A percentile compares a stretch with the other conserved stretches of the same genome.
Conservation (phyloP, 768 basidiomycete species). For the Gyrodon lividus region DNA sequence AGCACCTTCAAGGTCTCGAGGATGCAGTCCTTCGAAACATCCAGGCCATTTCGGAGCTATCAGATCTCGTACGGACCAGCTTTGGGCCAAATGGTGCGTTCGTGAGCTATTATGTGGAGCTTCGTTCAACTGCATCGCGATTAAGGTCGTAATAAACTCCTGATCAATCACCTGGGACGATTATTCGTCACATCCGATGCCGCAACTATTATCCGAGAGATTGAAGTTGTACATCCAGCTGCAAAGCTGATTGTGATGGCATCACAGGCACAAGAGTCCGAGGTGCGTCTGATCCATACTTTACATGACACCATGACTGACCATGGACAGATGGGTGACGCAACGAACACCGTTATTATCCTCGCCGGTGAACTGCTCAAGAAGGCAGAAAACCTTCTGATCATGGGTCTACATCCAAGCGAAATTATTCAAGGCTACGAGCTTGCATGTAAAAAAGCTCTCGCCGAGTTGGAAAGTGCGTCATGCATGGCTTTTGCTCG, state of each 20-base stretch:
- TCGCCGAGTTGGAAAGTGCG: constrained; percentile 89
- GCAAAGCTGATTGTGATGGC: constrained; percentile 99
- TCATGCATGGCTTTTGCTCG: constrained; percentile 18
- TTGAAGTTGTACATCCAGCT: constrained; percentile 98
- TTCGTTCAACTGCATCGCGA: constrained; percentile 5
- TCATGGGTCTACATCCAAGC: constrained; percentile 97
- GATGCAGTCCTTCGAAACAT: constrained; percentile 98
- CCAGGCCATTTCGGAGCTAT: constrained; percentile 91
- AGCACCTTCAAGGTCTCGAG: constrained; percentile 88
- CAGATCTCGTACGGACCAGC: constrained; percentile 92
- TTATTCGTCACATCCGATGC: constrained; percentile 99
- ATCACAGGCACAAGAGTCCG: constrained; percentile 91
- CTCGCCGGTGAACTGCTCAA: constrained; percentile 94
- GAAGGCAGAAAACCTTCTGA: constrained; percentile 85
- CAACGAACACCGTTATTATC: constrained; percentile 94
- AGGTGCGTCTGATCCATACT: constrained; percentile 50
- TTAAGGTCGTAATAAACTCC: constrained; percentile 90
- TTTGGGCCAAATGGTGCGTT: constrained; percentile 92
- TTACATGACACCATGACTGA: constrained; percentile 6
- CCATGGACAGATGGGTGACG: constrained; percentile 83
- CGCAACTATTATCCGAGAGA: constrained; percentile 95
- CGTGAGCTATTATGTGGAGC: neutral
- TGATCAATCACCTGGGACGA: constrained; percentile 95
- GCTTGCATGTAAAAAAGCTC: constrained; percentile 78
- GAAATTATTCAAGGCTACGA: constrained; percentile 96